phyloP scores from a whole-genome alignment of 257 asterid species.

The Penstemon davidsonii region DNA sequence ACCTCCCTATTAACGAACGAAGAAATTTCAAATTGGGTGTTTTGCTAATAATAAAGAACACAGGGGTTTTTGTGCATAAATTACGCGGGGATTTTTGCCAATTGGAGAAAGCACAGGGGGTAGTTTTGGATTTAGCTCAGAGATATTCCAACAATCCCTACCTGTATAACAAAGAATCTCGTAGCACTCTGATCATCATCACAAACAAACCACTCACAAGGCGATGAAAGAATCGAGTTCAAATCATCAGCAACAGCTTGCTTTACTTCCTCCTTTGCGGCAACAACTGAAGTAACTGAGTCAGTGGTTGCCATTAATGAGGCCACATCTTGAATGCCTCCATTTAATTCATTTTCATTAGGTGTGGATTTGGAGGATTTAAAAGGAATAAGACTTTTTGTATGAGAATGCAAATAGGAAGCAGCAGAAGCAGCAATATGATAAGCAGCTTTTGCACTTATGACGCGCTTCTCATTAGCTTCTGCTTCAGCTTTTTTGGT shows the following conservation, averaged over 20 bases:
- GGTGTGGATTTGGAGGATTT: conserved; percentile 39
- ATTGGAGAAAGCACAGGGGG: too few relatives aligned
- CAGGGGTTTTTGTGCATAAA: too few relatives aligned
- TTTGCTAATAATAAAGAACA: too few relatives aligned
- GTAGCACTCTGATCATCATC: conserved; percentile 84
- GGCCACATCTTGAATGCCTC: conserved; percentile 48
- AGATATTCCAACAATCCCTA: conserved; percentile 2
- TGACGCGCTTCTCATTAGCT: conserved; percentile 30
- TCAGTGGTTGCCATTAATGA: conserved; percentile 84
- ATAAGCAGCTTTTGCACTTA: conserved; percentile 68
- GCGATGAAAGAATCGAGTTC: conserved; percentile 67
- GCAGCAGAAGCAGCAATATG: conserved; percentile 96
- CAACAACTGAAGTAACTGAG: conserved; percentile 90
- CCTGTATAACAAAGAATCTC: conserved; percentile 90
- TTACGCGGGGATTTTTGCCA: too few relatives aligned
- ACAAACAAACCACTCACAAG: conserved; percentile 94
- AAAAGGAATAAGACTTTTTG: conserved; percentile 64
- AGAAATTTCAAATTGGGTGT: too few relatives aligned
- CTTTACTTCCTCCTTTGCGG: conserved; percentile 96
- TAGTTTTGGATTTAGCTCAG: too few relatives aligned
- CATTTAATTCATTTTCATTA: conserved; percentile 30
- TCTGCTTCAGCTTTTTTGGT: conserved; percentile 25
- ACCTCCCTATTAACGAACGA: too few relatives aligned
- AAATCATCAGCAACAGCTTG: conserved; percentile 97
- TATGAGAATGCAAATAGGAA: conserved; percentile 82